These are phyloP conservation scores for Apocynum venetum DNA, from an alignment of 257 asterid species.

Conservation along the genomic window DNA sequence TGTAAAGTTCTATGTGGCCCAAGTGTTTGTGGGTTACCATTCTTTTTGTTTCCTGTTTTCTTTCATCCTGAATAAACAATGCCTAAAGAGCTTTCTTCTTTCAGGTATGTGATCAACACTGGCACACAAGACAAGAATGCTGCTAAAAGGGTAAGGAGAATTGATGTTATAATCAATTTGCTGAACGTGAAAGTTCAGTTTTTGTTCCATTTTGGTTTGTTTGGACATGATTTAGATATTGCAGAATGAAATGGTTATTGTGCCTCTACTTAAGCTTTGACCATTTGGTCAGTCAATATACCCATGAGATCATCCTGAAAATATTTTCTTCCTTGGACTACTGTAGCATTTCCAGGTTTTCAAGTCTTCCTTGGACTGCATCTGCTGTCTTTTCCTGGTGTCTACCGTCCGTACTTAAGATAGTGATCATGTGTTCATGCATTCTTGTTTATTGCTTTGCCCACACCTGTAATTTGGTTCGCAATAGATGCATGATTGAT, in stretches of 20 bases:
- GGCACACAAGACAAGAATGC: conserved; percentile 86
- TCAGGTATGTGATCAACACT: conserved; percentile 80
- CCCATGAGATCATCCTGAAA: neutral
- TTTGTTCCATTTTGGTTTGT: neutral
- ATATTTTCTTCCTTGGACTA: neutral
- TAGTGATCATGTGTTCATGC: neutral
- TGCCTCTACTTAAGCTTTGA: neutral
- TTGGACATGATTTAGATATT: neutral
- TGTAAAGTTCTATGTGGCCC: neutral
- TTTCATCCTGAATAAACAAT: neutral
- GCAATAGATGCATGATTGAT: neutral
- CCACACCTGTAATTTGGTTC: neutral
- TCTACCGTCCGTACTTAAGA: neutral
- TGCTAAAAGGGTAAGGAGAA: conserved; percentile 72
- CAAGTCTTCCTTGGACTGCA: neutral
- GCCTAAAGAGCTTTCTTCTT: conserved; percentile 6
- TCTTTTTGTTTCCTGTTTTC: conserved; percentile 13
- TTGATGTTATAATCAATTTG: neutral
- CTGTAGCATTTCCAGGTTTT: neutral
- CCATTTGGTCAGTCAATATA: neutral
- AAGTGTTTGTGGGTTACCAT: neutral
- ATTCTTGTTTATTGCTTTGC: neutral
- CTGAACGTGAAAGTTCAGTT: neutral
- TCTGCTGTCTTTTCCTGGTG: neutral
- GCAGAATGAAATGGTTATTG: neutral